Base-by-base conservation (phyloP, 148 eudicot species). In the Dianthus caryophyllus region DNA sequence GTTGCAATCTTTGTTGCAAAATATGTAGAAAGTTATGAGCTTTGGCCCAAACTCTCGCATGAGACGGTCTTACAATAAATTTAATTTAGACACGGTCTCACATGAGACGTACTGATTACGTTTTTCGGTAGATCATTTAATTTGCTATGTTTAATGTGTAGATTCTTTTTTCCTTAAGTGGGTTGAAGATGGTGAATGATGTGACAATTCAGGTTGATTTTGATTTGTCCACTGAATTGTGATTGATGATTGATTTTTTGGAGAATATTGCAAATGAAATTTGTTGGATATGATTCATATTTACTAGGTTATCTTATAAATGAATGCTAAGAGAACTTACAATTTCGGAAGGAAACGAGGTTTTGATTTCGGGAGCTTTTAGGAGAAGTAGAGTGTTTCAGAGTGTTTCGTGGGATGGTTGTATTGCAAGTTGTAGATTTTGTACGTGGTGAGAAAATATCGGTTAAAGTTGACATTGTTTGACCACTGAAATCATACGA, bases 161-260 rank as follows among this genome's bases (percentile, higher is more conserved):
- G 11, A 39, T 39, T 33, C 16, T 18, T 60, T 9, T 36, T n/a
- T 20, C 47, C 46, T 21, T 63, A 18, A 13, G 18, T 11, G 51
- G 31, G 43, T 62, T 41, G 0, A 15, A 43, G 33, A 21, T 63
- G 66, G 51, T 63, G 66, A 63, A 44, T 43, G 51, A 63, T 59
- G 43, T 0, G 20, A 6, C 1, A 25, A n/a, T 63, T 39, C 26
- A 43, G 51, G 27, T 43, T 63, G 51, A 63, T 63, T 48, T 67
- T 0, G 24, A 67, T 51, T 39, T 17, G 2, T 27, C n/a, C 14
- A 31, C 15, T 21, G 15, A 25, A 33, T 46, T 24, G 7, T 29
- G 12, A 64, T 0, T 66, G 69, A 11, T 33, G 43, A 44, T 52
- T 51, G 38, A 58, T 58, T 33, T n/a, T 24, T 25, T 25, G 59